Evolutionary conservation across 129 eudicot genomes (phyloP).

Genomic region (Erigeron canadensis): DNA sequence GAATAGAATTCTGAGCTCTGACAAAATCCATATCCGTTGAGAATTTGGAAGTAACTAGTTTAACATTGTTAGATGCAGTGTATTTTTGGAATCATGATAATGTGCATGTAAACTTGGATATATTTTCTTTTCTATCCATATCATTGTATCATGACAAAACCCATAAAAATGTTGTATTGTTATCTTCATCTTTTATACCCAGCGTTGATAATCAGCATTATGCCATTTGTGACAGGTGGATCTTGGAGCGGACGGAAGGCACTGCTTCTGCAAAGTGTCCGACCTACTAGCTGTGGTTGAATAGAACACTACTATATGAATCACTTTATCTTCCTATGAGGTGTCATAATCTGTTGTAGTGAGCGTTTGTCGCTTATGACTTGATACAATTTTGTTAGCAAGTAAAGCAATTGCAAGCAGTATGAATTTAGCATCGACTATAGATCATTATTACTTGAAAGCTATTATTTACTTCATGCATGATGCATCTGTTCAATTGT

Average conservation of each 20-base stretch:
- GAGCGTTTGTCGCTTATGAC: constrained; percentile 12
- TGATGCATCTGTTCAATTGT: no score
- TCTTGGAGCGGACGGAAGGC: constrained; percentile 67
- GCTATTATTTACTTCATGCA: background rate
- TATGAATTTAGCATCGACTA: background rate
- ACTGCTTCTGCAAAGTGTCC: constrained; percentile 78
- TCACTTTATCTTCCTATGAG: background rate
- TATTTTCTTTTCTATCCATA: background rate
- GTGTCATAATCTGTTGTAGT: constrained; percentile 16
- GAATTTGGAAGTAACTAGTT: background rate
- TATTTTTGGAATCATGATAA: background rate
- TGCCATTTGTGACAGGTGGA: constrained; percentile 61
- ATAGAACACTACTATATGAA: constrained; percentile 26
- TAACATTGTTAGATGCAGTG: background rate
- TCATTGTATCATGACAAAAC: background rate
- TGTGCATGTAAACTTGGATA: background rate
- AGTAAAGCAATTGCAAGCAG: constrained; percentile 10
- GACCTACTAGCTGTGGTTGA: constrained; percentile 90
- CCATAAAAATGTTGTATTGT: background rate
- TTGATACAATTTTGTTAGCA: constrained; percentile 27
- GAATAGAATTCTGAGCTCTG: background rate
- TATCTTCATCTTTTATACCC: background rate
- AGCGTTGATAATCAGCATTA: background rate
- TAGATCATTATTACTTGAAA: constrained; percentile 14
- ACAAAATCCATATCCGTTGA: background rate